Evolutionary conservation across 768 basidiomycete genomes (phyloP), one percentile per base, ranked within the genome.

Genomic region (Phallus indusiatus): DNA sequence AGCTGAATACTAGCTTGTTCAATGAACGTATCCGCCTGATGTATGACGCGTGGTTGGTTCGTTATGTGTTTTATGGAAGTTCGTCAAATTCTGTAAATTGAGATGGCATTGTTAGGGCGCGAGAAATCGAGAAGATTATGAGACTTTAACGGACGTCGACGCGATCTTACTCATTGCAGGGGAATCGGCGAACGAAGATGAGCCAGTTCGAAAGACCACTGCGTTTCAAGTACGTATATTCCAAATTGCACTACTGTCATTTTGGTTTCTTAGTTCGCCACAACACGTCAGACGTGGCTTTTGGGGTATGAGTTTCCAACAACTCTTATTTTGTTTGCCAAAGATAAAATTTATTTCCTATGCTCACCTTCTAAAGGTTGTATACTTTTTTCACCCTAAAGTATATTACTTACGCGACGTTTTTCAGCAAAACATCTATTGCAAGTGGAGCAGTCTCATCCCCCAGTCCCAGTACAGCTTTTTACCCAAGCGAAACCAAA

Each of bases 231-330:
- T 92, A 62, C 61, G 82, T 68, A 48, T 6, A 64, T 62, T 62
- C 56, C 53, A 33, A 51, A 53, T 60, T 36, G 36, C 21, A 28
- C 52, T 12, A 33, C 46, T 46, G 20, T 54, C 24, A 58, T 55
- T 65, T 56, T 54, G 55, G 53, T 53, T 50, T n/a, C 21, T 46
- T 34, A 50, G 28, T 34, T 50, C 21, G 11, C 53, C 14, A 37
- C 53, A 48, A 54, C 24, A 52, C 42, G 59, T 22, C 64, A 96
- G 95, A 94, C 94, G 68, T 96, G 94, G 90, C 78, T 99, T 17
- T 80, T 98, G 42, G 95, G 94, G 14, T 98, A 94, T 71, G 95
- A 99, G 72, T 98, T 98, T 68, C 96, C 95, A 1, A 92, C 93
- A 0, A 97, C 95, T 0, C 76, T 97, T 28, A 79, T 94, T 60